These are phyloP conservation scores for Knufia petricola DNA, from an alignment of 2,329 filamentous ascomycete genomes.

Conservation along the genomic window DNA sequence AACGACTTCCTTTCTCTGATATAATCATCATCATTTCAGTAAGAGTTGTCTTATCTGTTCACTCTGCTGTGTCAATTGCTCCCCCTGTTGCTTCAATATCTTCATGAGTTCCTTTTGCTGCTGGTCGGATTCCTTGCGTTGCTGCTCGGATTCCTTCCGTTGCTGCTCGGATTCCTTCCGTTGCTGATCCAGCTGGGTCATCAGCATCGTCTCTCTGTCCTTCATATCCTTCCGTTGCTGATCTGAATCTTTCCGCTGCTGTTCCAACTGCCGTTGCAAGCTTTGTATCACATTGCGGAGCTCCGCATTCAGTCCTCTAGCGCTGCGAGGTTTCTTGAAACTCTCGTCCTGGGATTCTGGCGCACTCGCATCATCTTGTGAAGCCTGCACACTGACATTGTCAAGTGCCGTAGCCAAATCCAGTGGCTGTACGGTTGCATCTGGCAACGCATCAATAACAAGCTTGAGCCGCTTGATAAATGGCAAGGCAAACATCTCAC, in stretches of 20 bases:
- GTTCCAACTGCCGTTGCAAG: slow-evolving; percentile 11
- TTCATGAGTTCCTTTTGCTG: no score
- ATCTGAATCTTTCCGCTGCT: neutral
- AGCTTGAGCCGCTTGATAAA: slow-evolving; percentile 9
- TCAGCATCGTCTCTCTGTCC: neutral
- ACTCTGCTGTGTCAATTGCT: neutral
- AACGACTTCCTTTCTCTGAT: no score
- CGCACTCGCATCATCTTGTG: slow-evolving; percentile 12
- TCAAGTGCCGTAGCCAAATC: slow-evolving; percentile 9
- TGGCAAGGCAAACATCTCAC: slow-evolving; percentile 22
- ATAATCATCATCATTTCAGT: neutral
- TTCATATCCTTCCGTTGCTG: neutral
- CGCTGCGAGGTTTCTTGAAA: slow-evolving; percentile 2
- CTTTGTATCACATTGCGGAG: slow-evolving; percentile 10
- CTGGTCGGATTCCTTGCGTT: no score
- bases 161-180: neutral
- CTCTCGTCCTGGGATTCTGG: slow-evolving; percentile 12
- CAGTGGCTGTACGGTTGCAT: slow-evolving; percentile 2
- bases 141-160: neutral
- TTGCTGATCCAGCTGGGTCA: neutral
- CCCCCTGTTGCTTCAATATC: neutral
- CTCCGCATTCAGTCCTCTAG: slow-evolving; percentile 9
- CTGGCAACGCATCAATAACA: slow-evolving; percentile 10
- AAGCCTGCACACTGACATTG: slow-evolving; percentile 10
- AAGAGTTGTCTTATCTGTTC: neutral